phyloP scores from a whole-genome alignment of 345 rosid genomes.

The Passiflora organensis region DNA sequence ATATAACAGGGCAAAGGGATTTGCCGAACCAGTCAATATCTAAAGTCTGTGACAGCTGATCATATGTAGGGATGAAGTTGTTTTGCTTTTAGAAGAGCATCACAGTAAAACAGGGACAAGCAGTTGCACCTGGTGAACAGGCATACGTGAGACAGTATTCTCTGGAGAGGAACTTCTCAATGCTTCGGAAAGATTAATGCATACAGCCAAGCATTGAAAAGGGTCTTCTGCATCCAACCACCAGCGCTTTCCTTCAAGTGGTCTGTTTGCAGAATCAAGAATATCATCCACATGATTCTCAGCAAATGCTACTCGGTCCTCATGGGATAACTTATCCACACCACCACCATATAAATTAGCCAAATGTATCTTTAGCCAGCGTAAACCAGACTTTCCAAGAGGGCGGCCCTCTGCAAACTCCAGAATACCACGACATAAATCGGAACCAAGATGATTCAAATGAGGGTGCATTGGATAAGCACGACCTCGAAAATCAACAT shows the following conservation, averaged over 20 bases:
- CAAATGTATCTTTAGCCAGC: constrained; percentile 96
- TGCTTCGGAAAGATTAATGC: constrained; percentile 85
- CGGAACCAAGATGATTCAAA: constrained; percentile 98
- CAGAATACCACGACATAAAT: constrained; percentile 89
- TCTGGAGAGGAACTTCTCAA: constrained; percentile 78
- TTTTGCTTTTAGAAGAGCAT: neutral
- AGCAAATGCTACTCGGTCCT: constrained; percentile 71
- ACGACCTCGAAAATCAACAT: constrained; percentile 96
- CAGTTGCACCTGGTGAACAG: constrained; percentile 82
- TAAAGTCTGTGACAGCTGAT: too few species aligned
- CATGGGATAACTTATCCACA: constrained; percentile 82
- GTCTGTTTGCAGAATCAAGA: constrained; percentile 87
- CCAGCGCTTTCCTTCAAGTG: constrained; percentile 93
- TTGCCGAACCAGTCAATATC: neutral
- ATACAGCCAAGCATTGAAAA: constrained; percentile 89
- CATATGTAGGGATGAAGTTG: neutral
- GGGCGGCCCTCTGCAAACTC: constrained; percentile 94
- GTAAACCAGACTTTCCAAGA: constrained; percentile 76
- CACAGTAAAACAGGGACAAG: neutral
- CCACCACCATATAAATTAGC: constrained; percentile 93
- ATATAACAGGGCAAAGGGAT: neutral
- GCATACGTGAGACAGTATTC: constrained; percentile 65
- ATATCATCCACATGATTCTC: constrained; percentile 86
- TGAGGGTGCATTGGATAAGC: constrained; percentile 98
- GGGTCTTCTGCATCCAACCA: constrained; percentile 99